Percentiles rank a stretch among this genome's conserved stretches.
phyloP scores from a whole-genome alignment of 169 alveolate genomes.

The Cryptosporidium viatorum region DNA sequence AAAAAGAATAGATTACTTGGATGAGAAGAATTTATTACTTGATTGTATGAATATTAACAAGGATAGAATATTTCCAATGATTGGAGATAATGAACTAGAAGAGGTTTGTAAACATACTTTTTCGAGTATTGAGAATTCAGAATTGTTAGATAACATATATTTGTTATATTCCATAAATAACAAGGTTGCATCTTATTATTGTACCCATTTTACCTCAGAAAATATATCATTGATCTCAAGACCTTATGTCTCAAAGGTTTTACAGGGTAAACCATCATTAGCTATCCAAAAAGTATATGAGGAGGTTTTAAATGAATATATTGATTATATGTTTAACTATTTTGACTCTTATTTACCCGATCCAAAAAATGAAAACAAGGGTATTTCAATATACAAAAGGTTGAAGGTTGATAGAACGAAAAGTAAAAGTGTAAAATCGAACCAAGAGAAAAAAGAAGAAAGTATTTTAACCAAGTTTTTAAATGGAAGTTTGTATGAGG shows the following conservation, averaged over 20 bases:
- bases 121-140: neutral
- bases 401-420: neutral
- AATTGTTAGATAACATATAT: constrained; percentile 13
- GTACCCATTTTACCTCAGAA: constrained; percentile 46
- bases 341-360: neutral
- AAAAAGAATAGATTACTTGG: neutral
- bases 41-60: constrained; percentile 12
- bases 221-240: neutral
- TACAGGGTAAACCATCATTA: constrained; percentile 45
- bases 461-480: neutral
- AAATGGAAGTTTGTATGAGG: neutral
- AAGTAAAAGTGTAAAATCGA: neutral
- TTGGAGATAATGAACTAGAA: constrained; percentile 1
- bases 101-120: neutral
- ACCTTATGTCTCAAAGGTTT: constrained; percentile 26
- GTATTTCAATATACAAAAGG: constrained; percentile 19
- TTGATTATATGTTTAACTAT: constrained; percentile 19
- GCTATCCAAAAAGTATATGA: constrained; percentile 43
- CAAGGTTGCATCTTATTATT: constrained; percentile 39
- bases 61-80: constrained; percentile 16
- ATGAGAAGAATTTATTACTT: neutral
- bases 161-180: constrained; percentile 28
- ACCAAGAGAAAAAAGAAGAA: neutral
- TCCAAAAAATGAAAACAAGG: neutral
- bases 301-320: constrained; percentile 12